A percentile compares a stretch with the other conserved stretches of the same genome.
These are phyloP conservation scores for Xylaria sp. DNA, from an alignment of 2,329 filamentous ascomycete genomes.

Conservation along the genomic window DNA sequence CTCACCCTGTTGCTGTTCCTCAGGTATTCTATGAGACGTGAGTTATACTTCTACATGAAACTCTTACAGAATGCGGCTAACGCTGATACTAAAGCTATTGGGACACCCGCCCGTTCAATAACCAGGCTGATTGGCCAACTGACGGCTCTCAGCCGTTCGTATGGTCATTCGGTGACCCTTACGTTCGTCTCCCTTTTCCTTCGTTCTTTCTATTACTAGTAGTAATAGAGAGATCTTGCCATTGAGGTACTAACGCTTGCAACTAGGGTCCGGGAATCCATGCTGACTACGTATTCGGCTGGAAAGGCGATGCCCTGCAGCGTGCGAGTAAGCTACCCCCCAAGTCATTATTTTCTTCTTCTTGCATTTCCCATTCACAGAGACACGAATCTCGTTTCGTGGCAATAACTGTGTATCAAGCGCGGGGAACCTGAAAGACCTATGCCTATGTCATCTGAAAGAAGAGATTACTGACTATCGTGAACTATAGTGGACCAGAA, in stretches of 20 bases:
- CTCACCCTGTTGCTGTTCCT: conserved; percentile 50
- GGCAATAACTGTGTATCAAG: background rate
- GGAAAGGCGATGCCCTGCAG: conserved; percentile 56
- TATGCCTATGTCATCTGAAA: background rate
- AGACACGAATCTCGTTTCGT: background rate
- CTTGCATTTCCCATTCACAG: background rate
- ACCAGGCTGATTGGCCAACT: conserved; percentile 50
- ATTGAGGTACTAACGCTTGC: background rate
- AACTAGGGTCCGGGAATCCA: conserved; percentile 51
- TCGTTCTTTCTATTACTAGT: too few species aligned
- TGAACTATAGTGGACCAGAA: conserved; percentile 43
- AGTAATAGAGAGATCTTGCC: too few species aligned
- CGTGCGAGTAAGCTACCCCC: conserved; percentile 40
- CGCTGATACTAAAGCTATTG: conserved; percentile 46
- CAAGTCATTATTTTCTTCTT: background rate
- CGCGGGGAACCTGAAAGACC: background rate
- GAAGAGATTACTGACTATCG: background rate
- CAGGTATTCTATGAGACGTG: conserved; percentile 56
- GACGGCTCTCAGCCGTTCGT: conserved; percentile 51
- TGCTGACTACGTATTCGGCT: conserved; percentile 56
- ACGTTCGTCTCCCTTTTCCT: too few species aligned
- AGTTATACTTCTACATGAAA: conserved; percentile 5
- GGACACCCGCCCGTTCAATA: conserved; percentile 53
- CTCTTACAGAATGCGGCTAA: background rate
- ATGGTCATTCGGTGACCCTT: conserved; percentile 47